Conservation (phyloP, 805 yeast species). For the Yamadazyma endophytica region DNA sequence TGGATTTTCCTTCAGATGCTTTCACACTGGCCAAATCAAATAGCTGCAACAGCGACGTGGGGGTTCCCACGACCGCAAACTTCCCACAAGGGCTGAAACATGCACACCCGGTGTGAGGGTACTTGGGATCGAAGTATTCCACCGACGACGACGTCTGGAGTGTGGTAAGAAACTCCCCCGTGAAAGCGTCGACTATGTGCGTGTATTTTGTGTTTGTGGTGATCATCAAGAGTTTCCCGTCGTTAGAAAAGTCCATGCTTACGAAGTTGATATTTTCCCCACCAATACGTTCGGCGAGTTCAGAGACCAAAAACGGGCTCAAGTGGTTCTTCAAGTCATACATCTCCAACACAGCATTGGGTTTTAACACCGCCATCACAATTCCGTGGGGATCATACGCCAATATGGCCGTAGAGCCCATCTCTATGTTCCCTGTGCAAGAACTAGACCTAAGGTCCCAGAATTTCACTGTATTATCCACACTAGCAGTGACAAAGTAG, state of each 20-base stretch:
- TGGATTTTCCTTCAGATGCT: slow-evolving; percentile 14
- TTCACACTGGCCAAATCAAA: slow-evolving; percentile 27
- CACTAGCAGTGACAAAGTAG: slow-evolving; percentile 59
- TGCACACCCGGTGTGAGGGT: slow-evolving; percentile 28
- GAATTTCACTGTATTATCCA: slow-evolving; percentile 74
- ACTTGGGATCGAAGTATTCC: slow-evolving; percentile 14
- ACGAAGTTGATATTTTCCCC: too few species aligned
- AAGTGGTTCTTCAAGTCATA: slow-evolving; percentile 58
- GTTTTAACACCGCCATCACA: slow-evolving; percentile 66
- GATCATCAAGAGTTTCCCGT: slow-evolving; percentile 61
- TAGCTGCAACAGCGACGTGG: slow-evolving; percentile 19
- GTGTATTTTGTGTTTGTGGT: slow-evolving; percentile 52
- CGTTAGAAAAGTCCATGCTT: slow-evolving; percentile 76
- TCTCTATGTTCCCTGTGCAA: slow-evolving; percentile 55
- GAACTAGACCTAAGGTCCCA: slow-evolving; percentile 81
- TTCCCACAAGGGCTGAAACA: slow-evolving; percentile 41
- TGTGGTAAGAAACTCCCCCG: slow-evolving; percentile 46
- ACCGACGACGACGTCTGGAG: slow-evolving; percentile 6
- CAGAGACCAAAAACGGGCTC: slow-evolving; percentile 44
- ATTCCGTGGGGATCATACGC: slow-evolving; percentile 84
- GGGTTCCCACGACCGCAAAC: slow-evolving; percentile 29
- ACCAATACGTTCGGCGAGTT: slow-evolving; percentile 12
- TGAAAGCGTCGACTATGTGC: slow-evolving; percentile 65
- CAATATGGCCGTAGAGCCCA: slow-evolving; percentile 51
- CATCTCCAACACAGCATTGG: slow-evolving; percentile 46